These are phyloP conservation scores for Chenopodium suecicum DNA, from an alignment of 148 eudicot genomes.

Conservation along the genomic window DNA sequence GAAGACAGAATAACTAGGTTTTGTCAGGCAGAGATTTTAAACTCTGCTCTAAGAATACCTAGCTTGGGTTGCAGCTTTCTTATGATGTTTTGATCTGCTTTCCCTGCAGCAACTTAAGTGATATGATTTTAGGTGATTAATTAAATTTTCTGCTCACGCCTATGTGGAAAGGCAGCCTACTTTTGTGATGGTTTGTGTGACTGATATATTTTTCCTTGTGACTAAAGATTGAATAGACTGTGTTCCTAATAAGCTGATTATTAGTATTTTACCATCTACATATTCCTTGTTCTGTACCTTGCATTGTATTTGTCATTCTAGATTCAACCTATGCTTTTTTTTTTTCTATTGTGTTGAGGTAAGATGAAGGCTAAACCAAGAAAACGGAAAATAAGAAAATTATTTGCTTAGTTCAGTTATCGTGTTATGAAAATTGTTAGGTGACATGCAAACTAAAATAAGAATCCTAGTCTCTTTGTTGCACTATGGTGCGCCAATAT, in stretches of 20 bases:
- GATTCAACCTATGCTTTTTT: too few relatives aligned
- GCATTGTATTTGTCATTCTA: neutral
- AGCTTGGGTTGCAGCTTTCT: neutral
- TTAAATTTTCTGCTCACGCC: neutral
- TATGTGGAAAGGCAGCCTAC: neutral
- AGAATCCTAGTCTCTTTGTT: too few relatives aligned
- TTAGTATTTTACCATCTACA: neutral
- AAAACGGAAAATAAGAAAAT: too few relatives aligned
- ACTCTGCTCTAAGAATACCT: neutral
- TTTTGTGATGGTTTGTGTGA: neutral
- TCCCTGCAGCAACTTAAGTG: neutral
- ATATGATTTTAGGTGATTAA: neutral
- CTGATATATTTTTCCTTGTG: neutral
- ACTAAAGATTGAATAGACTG: neutral
- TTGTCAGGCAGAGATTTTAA: neutral
- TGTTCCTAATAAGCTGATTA: neutral
- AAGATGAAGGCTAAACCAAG: too few relatives aligned
- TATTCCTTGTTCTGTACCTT: neutral
- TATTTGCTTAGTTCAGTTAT: too few relatives aligned
- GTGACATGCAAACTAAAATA: too few relatives aligned
- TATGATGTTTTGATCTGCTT: neutral
- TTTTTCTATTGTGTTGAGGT: too few relatives aligned
- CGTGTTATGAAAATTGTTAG: too few relatives aligned
- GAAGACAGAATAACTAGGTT: neutral
- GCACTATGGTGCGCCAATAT: too few relatives aligned